Conservation (phyloP, 257 asterid genomes). For the Phtheirospermum japonicum region DNA sequence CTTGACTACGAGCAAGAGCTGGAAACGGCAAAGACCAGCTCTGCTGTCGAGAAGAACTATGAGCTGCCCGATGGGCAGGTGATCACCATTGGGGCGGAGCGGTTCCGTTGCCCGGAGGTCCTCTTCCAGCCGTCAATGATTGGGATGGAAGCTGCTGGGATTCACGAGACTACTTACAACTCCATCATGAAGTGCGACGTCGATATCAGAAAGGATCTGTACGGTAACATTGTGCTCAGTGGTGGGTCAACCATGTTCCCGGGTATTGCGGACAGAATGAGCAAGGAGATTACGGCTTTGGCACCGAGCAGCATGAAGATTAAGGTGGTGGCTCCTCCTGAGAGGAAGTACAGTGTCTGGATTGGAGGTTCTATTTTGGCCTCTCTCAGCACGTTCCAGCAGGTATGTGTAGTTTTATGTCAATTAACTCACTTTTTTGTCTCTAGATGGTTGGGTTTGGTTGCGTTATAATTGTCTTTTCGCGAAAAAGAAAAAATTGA, state of each 20-base stretch:
- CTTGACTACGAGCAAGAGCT: slow-evolving; percentile 74
- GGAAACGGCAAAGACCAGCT: slow-evolving; percentile 68
- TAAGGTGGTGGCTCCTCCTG: slow-evolving; percentile 87
- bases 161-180: slow-evolving; percentile 71
- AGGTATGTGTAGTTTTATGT: slow-evolving; percentile 41
- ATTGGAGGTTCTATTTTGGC: slow-evolving; percentile 82
- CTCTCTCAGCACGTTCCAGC: slow-evolving; percentile 90
- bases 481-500: too few species aligned
- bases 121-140: slow-evolving; percentile 83
- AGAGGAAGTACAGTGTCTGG: slow-evolving; percentile 89
- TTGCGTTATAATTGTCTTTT: too few species aligned
- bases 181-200: slow-evolving; percentile 85
- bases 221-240: slow-evolving; percentile 76
- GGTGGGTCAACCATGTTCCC: slow-evolving; percentile 84
- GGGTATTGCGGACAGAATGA: slow-evolving; percentile 81
- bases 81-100: slow-evolving; percentile 71
- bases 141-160: slow-evolving; percentile 84
- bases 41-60: slow-evolving; percentile 71
- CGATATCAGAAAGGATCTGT: slow-evolving; percentile 77
- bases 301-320: slow-evolving; percentile 86
- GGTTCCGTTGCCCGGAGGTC: slow-evolving; percentile 88
- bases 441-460: too few species aligned
- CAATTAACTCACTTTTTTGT: not conserved
- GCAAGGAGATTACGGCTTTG: slow-evolving; percentile 76
- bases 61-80: slow-evolving; percentile 83